Conservation (phyloP, 768 basidiomycete species). For the Trametes punicea region DNA sequence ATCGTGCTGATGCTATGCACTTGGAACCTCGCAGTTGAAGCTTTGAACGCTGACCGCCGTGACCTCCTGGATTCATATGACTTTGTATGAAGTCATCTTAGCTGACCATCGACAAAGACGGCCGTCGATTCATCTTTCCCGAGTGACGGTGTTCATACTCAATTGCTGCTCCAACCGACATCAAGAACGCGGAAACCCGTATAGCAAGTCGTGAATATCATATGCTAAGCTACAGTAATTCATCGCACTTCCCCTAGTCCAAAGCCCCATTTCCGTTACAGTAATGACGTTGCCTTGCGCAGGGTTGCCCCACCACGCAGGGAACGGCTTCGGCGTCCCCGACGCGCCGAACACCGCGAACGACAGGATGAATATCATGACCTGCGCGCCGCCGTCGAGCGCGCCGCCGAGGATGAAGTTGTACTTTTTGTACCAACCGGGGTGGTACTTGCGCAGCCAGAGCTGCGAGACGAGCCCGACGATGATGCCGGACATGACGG, state of each 20-base stretch:
- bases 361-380: slow-evolving; percentile 61
- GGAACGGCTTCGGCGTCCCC: slow-evolving; percentile 48
- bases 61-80: slow-evolving; percentile 26
- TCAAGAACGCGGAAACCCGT: no score
- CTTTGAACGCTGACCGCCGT: neutral
- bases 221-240: neutral
- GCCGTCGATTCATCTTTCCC: no score
- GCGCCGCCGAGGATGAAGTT: slow-evolving; percentile 66
- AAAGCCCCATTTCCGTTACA: slow-evolving; percentile 59
- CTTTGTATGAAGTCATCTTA: neutral
- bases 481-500: slow-evolving; percentile 40
- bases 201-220: neutral
- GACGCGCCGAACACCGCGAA: slow-evolving; percentile 65
- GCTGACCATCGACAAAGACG: neutral
- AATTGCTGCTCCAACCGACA: no score
- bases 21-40: no score
- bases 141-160: no score
- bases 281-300: slow-evolving; percentile 48
- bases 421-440: slow-evolving; percentile 65
- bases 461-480: slow-evolving; percentile 44
- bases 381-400: slow-evolving; percentile 61
- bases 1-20: no score
- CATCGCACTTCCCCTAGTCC: slow-evolving; percentile 25
- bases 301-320: slow-evolving; percentile 55
- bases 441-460: slow-evolving; percentile 54